Percentiles rank a stretch among this genome's conserved stretches.
These are phyloP conservation scores for Clonostachys sp. DNA, from an alignment of 2,329 filamentous ascomycete species.

Conservation along the genomic window DNA sequence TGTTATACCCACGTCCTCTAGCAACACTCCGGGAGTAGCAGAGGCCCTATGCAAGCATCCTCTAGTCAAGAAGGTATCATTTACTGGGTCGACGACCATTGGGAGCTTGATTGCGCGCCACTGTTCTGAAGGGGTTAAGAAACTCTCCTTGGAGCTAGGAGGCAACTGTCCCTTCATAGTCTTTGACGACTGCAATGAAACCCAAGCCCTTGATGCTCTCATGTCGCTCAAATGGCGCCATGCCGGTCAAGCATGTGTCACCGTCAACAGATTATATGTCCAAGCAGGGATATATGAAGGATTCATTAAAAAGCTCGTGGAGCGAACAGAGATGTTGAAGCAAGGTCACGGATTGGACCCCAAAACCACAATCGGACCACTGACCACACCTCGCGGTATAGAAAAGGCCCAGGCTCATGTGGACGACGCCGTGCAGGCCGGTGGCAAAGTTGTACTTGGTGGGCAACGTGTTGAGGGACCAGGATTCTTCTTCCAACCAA, in stretches of 20 bases:
- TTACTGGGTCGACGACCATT: slow-evolving; percentile 70
- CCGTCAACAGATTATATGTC: slow-evolving; percentile 45
- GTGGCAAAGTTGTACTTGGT: slow-evolving; percentile 47
- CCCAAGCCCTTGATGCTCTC: slow-evolving; percentile 52
- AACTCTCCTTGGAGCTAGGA: slow-evolving; percentile 61
- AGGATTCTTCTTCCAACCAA: slow-evolving; percentile 64
- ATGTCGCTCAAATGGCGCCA: slow-evolving; percentile 40
- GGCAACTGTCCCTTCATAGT: slow-evolving; percentile 64
- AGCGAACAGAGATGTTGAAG: not conserved
- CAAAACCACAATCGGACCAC: slow-evolving; percentile 54
- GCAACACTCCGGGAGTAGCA: slow-evolving; percentile 63
- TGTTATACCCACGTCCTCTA: slow-evolving; percentile 50
- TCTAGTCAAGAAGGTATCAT: slow-evolving; percentile 68
- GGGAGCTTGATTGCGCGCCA: slow-evolving; percentile 61
- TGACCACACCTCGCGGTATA: slow-evolving; percentile 60
- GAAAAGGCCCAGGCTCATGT: slow-evolving; percentile 49
- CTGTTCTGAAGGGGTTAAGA: slow-evolving; percentile 38
- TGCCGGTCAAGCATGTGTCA: slow-evolving; percentile 54
- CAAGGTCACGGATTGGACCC: slow-evolving; percentile 53
- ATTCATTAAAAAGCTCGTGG: slow-evolving; percentile 1
- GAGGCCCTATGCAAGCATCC: slow-evolving; percentile 63
- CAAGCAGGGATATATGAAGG: slow-evolving; percentile 26
- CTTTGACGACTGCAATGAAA: slow-evolving; percentile 61
- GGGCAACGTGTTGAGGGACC: slow-evolving; percentile 59
- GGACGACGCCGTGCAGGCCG: slow-evolving; percentile 59